A percentile compares a stretch with the other conserved stretches of the same genome.
Evolutionary conservation across 768 basidiomycete genomes (phyloP).

Genomic region (Cyclocybe cylindracea): DNA sequence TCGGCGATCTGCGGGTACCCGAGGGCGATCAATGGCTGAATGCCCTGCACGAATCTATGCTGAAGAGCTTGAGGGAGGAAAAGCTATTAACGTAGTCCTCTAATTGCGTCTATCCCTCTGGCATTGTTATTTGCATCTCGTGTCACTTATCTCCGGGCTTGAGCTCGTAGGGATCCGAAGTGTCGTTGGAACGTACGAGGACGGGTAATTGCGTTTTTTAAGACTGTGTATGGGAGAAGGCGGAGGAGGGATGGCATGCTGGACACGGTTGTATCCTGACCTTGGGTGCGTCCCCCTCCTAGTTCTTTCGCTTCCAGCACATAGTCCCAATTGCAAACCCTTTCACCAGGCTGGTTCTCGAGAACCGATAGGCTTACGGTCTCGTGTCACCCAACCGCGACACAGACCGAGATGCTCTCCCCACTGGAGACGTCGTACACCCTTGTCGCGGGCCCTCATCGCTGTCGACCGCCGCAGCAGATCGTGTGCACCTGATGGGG

Average conservation of each 20-base stretch:
- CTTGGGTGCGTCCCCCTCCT: slow-evolving; percentile 42
- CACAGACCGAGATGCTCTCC: slow-evolving; percentile 44
- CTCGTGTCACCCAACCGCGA: slow-evolving; percentile 32
- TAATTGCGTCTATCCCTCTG: too few relatives aligned
- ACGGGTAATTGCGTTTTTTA: slow-evolving; percentile 46
- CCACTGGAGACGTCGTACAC: slow-evolving; percentile 59
- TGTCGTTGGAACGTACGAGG: slow-evolving; percentile 43
- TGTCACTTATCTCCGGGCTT: not conserved
- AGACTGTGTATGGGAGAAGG: slow-evolving; percentile 55
- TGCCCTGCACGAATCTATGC: slow-evolving; percentile 50
- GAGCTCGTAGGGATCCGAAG: slow-evolving; percentile 37
- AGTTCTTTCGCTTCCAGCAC: not conserved
- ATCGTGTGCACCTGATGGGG: slow-evolving; percentile 61
- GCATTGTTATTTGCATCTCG: too few relatives aligned
- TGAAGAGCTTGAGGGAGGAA: slow-evolving; percentile 48
- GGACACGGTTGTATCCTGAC: slow-evolving; percentile 58
- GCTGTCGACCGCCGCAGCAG: slow-evolving; percentile 62
- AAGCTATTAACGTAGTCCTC: slow-evolving; percentile 42
- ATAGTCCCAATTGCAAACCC: not conserved
- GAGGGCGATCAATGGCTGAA: slow-evolving; percentile 59
- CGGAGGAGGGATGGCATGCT: slow-evolving; percentile 47
- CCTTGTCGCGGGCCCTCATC: slow-evolving; percentile 62
- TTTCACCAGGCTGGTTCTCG: slow-evolving; percentile 50
- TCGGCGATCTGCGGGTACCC: slow-evolving; percentile 61
- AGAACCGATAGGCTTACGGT: slow-evolving; percentile 59